Evolutionary conservation across 1,284 basidiomycete species (phyloP), one percentile per base, ranked within the genome.

Genomic region (Malassezia slooffiae): DNA sequence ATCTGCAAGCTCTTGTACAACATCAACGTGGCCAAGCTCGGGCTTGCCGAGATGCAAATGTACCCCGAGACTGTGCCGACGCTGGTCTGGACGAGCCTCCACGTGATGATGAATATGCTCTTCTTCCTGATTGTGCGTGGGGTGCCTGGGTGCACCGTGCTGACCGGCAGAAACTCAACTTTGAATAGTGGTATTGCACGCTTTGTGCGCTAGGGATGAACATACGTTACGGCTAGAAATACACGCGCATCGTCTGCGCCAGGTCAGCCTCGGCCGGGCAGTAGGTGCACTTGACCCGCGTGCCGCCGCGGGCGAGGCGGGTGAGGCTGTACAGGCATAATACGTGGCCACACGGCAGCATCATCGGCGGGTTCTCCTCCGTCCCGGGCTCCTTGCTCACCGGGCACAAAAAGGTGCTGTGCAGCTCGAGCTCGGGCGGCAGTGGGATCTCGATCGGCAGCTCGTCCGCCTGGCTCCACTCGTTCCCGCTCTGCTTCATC

Each of bases 331-430:
- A 62, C 15, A 50, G 40, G 35, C 59, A 63, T 9, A 62, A 23
- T 23, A 58, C 57, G 41, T 99, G 93, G 1, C 91, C 91, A 67
- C 91, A 97, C 1, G 75, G 73, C 75, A 97, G 81, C 85, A 95
- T 90, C 85, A 93, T 93, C 0, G 91, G 91, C 16, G 90, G 93
- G 69, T 97, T 99, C 47, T 76, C 70, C 40, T 89, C 83, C 1
- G 86, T 91, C 11, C 87, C 80, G 71, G 93, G 89, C 65, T 97
- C 91, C 71, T 96, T 97, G 12, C 86, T 91, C 22, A 99, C 91
- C 1, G 93, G 88, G 70, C 93, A 99, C 31, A 88, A 82, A 69
- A 99, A 97, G 47, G 93, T 84, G 1, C 89, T 93, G 70, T 99
- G 93, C 71, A 91, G 96, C 22, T 87, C 49, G 17, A 68, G 76